These are phyloP conservation scores for Yamadazyma sp. DNA, from an alignment of 1,139 yeast species.

Conservation along the genomic window DNA sequence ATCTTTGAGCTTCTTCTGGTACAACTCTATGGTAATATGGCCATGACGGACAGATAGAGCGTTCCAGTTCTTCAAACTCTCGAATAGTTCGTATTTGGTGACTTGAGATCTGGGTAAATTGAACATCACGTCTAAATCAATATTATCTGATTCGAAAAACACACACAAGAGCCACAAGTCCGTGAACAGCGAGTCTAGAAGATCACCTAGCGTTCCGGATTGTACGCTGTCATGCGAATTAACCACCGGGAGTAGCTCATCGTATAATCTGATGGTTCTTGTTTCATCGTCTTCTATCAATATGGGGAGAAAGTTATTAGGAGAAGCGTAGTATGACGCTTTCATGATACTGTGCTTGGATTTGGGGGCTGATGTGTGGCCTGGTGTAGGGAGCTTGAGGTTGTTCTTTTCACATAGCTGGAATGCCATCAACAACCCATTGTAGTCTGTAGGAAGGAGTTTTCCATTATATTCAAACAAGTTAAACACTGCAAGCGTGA, in stretches of 20 bases:
- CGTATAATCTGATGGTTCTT: conserved; percentile 24
- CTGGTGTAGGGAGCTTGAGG: conserved; percentile 38
- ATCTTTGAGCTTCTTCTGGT: conserved; percentile 10
- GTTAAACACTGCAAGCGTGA: conserved; percentile 45
- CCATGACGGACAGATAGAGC: conserved; percentile 26
- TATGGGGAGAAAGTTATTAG: conserved; percentile 43
- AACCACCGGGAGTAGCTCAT: conserved; percentile 10
- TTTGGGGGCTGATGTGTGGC: conserved; percentile 1
- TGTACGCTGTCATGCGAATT: conserved; percentile 11
- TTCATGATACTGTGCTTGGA: conserved; percentile 25
- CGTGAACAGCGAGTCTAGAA: conserved; percentile 37
- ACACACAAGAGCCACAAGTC: conserved; percentile 42
- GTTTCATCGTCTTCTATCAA: conserved; percentile 39
- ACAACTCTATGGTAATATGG: conserved; percentile 3
- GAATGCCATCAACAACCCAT: conserved; percentile 36
- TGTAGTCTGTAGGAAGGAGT: conserved; percentile 44
- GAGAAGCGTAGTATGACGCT: conserved; percentile 40
- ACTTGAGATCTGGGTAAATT: conserved; percentile 18
- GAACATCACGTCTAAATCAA: conserved; percentile 20
- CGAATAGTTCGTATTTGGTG: conserved; percentile 20
- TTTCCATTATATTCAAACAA: conserved; percentile 20
- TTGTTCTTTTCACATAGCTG: conserved; percentile 34
- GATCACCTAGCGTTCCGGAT: conserved; percentile 24
- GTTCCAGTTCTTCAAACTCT: conserved; percentile 27
- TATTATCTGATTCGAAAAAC: conserved; percentile 19